Conservation (phyloP, 495 filamentous ascomycete species). For the Penicillium maclennaniae region DNA sequence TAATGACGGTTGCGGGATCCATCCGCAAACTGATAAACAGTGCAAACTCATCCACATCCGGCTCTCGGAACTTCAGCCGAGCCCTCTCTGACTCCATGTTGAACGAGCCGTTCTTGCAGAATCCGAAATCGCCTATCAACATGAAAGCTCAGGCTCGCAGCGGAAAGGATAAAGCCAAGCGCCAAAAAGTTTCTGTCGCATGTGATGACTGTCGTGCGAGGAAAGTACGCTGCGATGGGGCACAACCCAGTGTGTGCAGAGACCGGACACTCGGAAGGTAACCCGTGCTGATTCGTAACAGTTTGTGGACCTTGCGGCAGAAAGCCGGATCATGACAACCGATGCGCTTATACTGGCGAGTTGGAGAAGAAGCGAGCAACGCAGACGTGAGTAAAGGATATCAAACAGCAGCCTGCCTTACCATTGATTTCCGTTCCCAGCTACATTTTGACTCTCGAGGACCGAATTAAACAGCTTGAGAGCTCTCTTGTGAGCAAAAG, state of each 20-base stretch:
- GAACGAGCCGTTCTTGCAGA: not conserved
- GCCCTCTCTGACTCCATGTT: not conserved
- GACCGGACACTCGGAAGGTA: constrained; percentile 9
- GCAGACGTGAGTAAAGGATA: constrained; percentile 14
- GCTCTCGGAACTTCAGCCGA: constrained; percentile 10
- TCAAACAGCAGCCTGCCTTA: not conserved
- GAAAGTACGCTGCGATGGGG: constrained; percentile 39
- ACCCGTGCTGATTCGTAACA: constrained; percentile 14
- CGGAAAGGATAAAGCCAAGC: constrained; percentile 14
- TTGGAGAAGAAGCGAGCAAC: constrained; percentile 31
- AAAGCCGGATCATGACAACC: constrained; percentile 14
- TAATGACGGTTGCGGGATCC: too few relatives aligned
- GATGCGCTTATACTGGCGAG: constrained; percentile 33
- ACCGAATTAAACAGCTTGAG: constrained; percentile 30
- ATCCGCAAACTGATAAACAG: too few relatives aligned
- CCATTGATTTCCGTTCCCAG: constrained; percentile 4
- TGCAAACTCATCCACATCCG: too few relatives aligned
- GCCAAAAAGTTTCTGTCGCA: constrained; percentile 35
- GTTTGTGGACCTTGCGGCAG: constrained; percentile 38
- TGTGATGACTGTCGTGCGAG: constrained; percentile 38
- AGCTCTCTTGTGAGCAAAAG: constrained; percentile 7
- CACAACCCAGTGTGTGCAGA: constrained; percentile 30
- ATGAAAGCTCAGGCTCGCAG: not conserved
- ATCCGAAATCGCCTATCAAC: not conserved
- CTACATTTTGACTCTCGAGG: constrained; percentile 28